Base-by-base conservation (phyloP, 345 rosid genomes). In the Populus tremula region DNA sequence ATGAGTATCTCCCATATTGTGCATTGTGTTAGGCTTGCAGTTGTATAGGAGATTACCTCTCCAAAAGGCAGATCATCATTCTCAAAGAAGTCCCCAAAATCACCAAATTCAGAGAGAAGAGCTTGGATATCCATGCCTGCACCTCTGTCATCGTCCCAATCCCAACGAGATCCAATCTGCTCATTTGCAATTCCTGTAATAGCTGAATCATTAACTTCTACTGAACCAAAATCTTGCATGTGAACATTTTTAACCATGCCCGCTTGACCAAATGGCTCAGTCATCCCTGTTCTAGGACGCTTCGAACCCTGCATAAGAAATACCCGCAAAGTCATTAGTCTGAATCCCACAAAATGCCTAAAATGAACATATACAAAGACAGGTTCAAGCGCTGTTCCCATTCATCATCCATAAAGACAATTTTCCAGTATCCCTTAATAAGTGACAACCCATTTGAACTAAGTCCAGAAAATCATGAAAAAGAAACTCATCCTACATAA, bases 101-200 rank as follows among this genome's bases (percentile, higher is more conserved):
- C 99, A 82, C 99, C 99, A 83, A 96, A 96, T 78, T 96, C 99
- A 33, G 99, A 96, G 35, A 96, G 94, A 82, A 96, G 97, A 83
- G 97, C 91, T 83, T 92, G 94, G 78, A 96, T 93, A 84, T 96
- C 96, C 90, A 92, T 92, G 78, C 85, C 94, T 81, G 77, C 85
- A 56, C 92, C 98, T 87, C 97, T 88, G 66, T 92, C 99, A 62
- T 94, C 97, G 78, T 91, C 99, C 99, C 98, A 96, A 76, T 90
- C 95, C 93, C 91, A 92, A 74, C 79, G 88, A 85, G 89, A 85
- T 74, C 91, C 97, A 79, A 82, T 82, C 78, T 88, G 92, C 66
- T 96, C 97, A 86, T 87, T 89, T 72, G 84, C 88, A 75, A 83
- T 86, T 70, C 88, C 96, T 68, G 93, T 85, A 78, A 91, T 83